Evolutionary conservation across 495 filamentous ascomycete genomes (phyloP).

Genomic region (Penicillium salamii): DNA sequence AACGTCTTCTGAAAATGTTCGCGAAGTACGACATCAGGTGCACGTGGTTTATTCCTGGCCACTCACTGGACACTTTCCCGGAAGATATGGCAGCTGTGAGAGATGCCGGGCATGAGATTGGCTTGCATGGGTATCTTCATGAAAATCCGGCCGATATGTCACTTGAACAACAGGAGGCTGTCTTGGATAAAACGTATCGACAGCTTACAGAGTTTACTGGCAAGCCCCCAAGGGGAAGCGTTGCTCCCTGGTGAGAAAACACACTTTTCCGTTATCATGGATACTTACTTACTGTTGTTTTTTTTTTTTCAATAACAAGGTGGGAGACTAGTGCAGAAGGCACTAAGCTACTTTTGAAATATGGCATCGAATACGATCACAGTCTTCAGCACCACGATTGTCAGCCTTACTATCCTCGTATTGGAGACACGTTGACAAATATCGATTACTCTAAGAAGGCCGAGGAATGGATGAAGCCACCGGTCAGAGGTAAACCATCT

Average conservation of each 20-base stretch:
- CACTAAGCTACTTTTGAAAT: slow-evolving; percentile 61
- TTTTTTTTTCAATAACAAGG: no score
- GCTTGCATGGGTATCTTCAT: slow-evolving; percentile 70
- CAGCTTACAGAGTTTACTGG: slow-evolving; percentile 70
- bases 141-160: slow-evolving; percentile 75
- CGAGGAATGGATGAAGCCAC: slow-evolving; percentile 64
- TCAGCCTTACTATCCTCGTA: slow-evolving; percentile 60
- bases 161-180: slow-evolving; percentile 70
- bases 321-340: slow-evolving; percentile 68
- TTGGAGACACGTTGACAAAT: slow-evolving; percentile 58
- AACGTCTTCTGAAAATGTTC: slow-evolving; percentile 69
- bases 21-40: slow-evolving; percentile 76
- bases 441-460: slow-evolving; percentile 59
- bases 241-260: slow-evolving; percentile 52
- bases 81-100: slow-evolving; percentile 69
- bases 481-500: slow-evolving; percentile 48
- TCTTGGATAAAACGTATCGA: slow-evolving; percentile 73
- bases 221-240: slow-evolving; percentile 68
- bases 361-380: slow-evolving; percentile 69
- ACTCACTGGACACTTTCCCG: slow-evolving; percentile 75
- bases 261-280: no score
- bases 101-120: slow-evolving; percentile 75
- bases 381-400: slow-evolving; percentile 65
- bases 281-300: no score
- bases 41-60: slow-evolving; percentile 81